These are phyloP conservation scores for Sugiyamaella xylanicola DNA, from an alignment of 1,139 yeast genomes.

Conservation along the genomic window DNA sequence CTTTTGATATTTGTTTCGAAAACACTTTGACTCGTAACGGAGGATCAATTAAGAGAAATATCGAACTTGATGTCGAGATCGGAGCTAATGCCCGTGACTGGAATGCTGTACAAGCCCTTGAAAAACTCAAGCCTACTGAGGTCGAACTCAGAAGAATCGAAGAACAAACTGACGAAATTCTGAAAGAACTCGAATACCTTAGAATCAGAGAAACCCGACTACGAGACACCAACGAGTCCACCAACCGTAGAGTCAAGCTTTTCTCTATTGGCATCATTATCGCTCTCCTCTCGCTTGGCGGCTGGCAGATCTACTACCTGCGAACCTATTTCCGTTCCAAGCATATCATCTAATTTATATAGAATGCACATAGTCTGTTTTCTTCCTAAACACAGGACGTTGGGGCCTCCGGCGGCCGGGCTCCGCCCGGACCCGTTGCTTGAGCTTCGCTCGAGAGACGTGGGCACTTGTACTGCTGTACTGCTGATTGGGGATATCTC, in stretches of 20 bases:
- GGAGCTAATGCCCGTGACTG: conserved; percentile 98
- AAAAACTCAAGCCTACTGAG: conserved; percentile 90
- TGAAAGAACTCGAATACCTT: conserved; percentile 76
- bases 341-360: conserved; percentile 67
- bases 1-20: conserved; percentile 89
- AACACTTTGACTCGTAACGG: conserved; percentile 52
- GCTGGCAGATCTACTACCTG: conserved; percentile 89
- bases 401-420: conserved; percentile 15
- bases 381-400: neutral
- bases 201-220: conserved; percentile 84
- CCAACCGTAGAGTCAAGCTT: conserved; percentile 77
- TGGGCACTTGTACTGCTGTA: too few relatives aligned
- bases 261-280: conserved; percentile 72
- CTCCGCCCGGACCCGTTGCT: conserved; percentile 8
- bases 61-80: conserved; percentile 89
- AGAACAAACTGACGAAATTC: conserved; percentile 79
- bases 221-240: conserved; percentile 95
- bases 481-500: too few relatives aligned
- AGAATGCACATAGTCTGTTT: conserved; percentile 13
- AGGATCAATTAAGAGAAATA: conserved; percentile 45
- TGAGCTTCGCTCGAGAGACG: neutral
- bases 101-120: conserved; percentile 92
- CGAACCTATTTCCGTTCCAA: conserved; percentile 92
- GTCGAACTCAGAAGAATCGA: conserved; percentile 81
- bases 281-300: conserved; percentile 75